Percentiles rank a stretch among this genome's conserved stretches.
phyloP scores from a whole-genome alignment of 2,329 filamentous ascomycete species.

The Aspergillus phoenicis region DNA sequence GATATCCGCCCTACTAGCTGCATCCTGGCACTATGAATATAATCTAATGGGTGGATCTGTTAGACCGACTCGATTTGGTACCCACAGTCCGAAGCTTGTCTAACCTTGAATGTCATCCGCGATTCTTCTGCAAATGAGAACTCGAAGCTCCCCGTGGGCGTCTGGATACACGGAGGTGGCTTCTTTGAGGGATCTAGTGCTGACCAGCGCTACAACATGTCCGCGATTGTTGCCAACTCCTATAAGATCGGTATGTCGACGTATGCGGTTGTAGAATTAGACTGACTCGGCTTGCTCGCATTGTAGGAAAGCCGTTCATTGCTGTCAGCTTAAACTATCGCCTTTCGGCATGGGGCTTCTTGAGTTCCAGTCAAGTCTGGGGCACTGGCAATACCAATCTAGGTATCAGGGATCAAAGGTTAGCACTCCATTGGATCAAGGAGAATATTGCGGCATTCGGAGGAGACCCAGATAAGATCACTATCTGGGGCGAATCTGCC shows the following conservation, averaged over 20 bases:
- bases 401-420: constrained; percentile 49
- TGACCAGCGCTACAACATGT: constrained; percentile 65
- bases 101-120: constrained; percentile 64
- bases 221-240: constrained; percentile 59
- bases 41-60: constrained; percentile 5
- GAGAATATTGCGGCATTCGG: constrained; percentile 41
- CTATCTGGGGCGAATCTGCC: constrained; percentile 60
- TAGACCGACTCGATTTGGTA: constrained; percentile 41
- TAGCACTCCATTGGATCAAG: constrained; percentile 42
- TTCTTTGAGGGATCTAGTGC: constrained; percentile 53
- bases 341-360: constrained; percentile 56
- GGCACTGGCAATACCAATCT: constrained; percentile 57
- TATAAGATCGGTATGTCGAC: constrained; percentile 46
- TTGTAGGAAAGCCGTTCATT: constrained; percentile 52
- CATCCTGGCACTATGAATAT: background rate
- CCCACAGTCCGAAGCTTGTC: constrained; percentile 57
- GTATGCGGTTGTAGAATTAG: too few relatives aligned
- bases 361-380: constrained; percentile 50
- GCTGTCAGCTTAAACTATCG: constrained; percentile 59
- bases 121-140: constrained; percentile 42
- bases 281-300: background rate
- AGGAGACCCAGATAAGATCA: constrained; percentile 39
- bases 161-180: constrained; percentile 65
- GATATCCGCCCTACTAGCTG: too few relatives aligned
- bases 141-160: constrained; percentile 55